phyloP scores from a whole-genome alignment of 75 land plant species.

The Chamaecyparis obtusa region DNA sequence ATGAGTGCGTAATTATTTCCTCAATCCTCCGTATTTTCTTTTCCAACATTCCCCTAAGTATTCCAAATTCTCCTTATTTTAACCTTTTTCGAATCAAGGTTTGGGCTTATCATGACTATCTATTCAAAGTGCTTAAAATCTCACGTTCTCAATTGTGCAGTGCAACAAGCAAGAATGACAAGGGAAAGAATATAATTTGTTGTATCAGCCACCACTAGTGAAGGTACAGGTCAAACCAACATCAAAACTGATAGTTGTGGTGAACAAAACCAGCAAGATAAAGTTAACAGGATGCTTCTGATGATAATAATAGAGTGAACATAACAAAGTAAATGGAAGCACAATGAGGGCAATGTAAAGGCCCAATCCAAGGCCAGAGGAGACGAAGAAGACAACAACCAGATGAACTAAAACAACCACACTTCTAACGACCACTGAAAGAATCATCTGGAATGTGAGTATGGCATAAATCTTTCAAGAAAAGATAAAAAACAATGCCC shows the following conservation, averaged over 20 bases:
- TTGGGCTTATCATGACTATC: no score
- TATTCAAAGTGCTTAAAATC: no score
- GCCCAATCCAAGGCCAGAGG: conserved; percentile 2
- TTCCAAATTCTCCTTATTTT: no score
- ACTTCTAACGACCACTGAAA: conserved; percentile 7
- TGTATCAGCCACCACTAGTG: conserved; percentile 74
- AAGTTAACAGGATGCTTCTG: conserved; percentile 80
- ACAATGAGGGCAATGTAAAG: conserved; percentile 8
- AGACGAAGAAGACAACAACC: conserved; percentile 4
- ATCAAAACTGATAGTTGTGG: conserved; percentile 57
- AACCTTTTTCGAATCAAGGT: no score
- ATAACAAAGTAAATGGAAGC: conserved; percentile 29
- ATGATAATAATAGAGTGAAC: conserved; percentile 59
- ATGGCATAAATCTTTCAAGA: conserved; percentile 15
- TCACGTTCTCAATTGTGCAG: no score
- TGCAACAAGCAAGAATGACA: no score
- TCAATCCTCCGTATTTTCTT: no score
- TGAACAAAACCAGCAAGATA: conserved; percentile 66
- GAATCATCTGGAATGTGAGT: conserved; percentile 10
- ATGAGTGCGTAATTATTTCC: no score
- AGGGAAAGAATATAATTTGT: no score
- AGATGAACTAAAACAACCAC: conserved; percentile 8
- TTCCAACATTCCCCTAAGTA: no score
- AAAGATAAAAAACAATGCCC: no score
- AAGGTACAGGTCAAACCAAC: conserved; percentile 78